Base-by-base conservation (phyloP, 2,329 filamentous ascomycete species). In the Paramyrothecium sp. region DNA sequence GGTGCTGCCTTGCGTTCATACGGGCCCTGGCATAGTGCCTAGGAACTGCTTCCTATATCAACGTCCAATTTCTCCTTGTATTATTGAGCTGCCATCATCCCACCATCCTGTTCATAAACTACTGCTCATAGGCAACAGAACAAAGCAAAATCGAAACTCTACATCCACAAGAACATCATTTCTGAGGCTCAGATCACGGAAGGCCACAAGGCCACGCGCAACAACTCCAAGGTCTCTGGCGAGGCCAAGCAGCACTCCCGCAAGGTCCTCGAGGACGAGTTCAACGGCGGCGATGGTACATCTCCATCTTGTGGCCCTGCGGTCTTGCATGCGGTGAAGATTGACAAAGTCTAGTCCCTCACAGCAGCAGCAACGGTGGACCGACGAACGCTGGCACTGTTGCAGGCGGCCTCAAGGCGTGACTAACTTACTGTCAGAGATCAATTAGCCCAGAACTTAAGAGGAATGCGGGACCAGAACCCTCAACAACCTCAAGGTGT, bases 131-230 rank as follows among this genome's bases (percentile, higher is more conserved):
- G 30, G 33, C 20, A 50, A 20, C 19, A 50, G 21, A 22, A 51
- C 49, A 12, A 51, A 26, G 19, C 23, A 26, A 11, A 26, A 51
- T 17, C 23, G 10, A 51, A 17, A 26, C 10, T 7, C 49, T 30
- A n/a, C 22, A 51, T 22, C 48, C 22, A 12, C 16, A 55, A 50
- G 20, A 70, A 59, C 69, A 78, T 61, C 46, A 82, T 81, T 78
- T 69, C 78, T 71, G 74, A 80, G 62, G 75, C 78, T 70, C 79
- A 84, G 60, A 65, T 83, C 61, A 77, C 80, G 61, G 81, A 79
- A 58, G 82, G 82, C 69, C 82, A 86, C 78, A 86, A 86, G 77
- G 82, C 82, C 57, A 82, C 78, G 67, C 64, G 85, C 59, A 79
- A 78, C 69, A 85, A 84, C 74, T 80, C 82, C 62, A 82, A 83